phyloP scores from a whole-genome alignment of 176 grass and related monocot genomes.

The Avena sativa region DNA sequence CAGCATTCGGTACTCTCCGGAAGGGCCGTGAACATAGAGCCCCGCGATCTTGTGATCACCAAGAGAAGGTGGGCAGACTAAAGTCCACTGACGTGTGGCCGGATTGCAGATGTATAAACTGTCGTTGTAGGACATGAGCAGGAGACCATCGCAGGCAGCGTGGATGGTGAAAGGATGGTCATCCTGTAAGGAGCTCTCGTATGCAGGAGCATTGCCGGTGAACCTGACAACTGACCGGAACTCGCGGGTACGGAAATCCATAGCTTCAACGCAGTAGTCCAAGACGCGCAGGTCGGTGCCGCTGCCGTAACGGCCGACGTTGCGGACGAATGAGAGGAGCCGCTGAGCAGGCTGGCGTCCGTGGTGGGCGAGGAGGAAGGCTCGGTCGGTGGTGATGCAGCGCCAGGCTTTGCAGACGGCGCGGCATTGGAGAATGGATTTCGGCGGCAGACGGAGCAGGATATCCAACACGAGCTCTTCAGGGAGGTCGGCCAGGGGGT shows the following conservation, averaged over 20 bases:
- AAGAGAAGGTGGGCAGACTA: not conserved
- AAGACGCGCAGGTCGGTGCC: not conserved
- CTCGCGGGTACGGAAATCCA: not conserved
- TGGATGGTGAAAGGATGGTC: not conserved
- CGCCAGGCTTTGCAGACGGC: constrained; percentile 36
- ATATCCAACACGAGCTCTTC: constrained; percentile 31
- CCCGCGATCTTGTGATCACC: not conserved
- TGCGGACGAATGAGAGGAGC: constrained; percentile 16
- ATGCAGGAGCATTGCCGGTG: not conserved
- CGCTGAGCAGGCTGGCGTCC: constrained; percentile 17
- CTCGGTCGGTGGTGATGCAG: not conserved
- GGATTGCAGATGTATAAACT: constrained; percentile 41
- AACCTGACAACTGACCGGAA: constrained; percentile 31
- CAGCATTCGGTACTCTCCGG: constrained; percentile 29
- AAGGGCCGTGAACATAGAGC: not conserved
- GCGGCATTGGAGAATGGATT: constrained; percentile 21
- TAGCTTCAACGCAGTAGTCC: constrained; percentile 33
- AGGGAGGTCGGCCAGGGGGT: not conserved
- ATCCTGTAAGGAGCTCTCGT: not conserved
- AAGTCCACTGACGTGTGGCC: constrained; percentile 35
- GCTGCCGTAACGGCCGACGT: not conserved
- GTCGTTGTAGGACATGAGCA: constrained; percentile 16
- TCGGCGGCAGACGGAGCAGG: constrained; percentile 23
- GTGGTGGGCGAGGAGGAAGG: constrained; percentile 37
- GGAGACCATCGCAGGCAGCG: constrained; percentile 39